Evolutionary conservation across 2,329 filamentous ascomycete species (phyloP), one percentile per base, ranked within the genome.

Genomic region (Monosporascus sp.): DNA sequence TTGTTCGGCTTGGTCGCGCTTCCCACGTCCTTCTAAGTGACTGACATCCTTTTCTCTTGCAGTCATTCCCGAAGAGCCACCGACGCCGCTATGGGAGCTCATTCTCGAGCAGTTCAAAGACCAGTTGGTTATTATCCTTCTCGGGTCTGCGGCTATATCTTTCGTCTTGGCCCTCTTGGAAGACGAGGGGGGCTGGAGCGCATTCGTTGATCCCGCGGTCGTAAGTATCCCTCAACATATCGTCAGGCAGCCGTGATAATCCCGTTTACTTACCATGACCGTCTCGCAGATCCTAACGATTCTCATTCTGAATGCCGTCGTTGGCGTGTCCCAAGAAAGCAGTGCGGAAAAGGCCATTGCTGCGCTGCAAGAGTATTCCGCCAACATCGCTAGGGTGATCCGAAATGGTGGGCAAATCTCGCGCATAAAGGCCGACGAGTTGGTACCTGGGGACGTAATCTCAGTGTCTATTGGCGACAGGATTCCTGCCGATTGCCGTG

Each of bases 81-180:
- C 94, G 3, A 99, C 94, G 35, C 94, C 94, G 40, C 71, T 99
- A 48, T 99, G 93, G 94, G 84, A 97, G 74, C 86, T 99, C 58
- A 90, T 99, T 52, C 81, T 99, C 55, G 94, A 99, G 75, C 94
- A 99, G 72, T 99, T 99, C 81, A 97, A 99, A 74, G 94, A 99
- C 70, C 94, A 99, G 73, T 84, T 99, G 48, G 94, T 99, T 62
- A 82, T 99, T 51, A 99, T 99, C 63, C 80, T 99, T 22, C 82
- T 99, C 49, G 94, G 85, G 51, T 97, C 93, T 38, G 94, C 94
- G 11, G 91, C 88, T 20, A 87, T 99, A 37, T 97, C 94, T 2
- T 97, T 99, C 69, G 85, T 92, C 26, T 79, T 99, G 57, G 94
- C 94, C 26, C 80, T 99, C 14, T 91, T 99, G 63, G 94, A 99